Evolutionary conservation across 2,329 filamentous ascomycete species (phyloP), one percentile per base, ranked within the genome.

Genomic region (Fusarium torreyae): DNA sequence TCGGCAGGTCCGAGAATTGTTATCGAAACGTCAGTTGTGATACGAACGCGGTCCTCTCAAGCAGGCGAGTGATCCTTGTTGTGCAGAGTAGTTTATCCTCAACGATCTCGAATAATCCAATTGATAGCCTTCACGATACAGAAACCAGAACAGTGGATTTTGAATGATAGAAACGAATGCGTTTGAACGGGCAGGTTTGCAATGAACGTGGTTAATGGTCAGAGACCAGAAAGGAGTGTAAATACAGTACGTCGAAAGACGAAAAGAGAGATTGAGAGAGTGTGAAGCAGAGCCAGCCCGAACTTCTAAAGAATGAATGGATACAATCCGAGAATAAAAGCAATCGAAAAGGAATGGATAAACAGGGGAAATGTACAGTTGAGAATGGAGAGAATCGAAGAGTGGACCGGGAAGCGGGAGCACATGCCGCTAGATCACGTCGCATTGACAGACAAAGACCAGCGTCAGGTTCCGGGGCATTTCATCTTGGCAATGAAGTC

Each of bases 201-300:
- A 74, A 72, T 61, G 72, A 74, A 67, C 65, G 72, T 60, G 39
- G 54, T 69, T 50, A 59, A 43, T 60, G 52, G 59, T 51, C 48
- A 24, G 43, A 26, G 38, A 48, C 45, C 45, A 43, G 39, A 66
- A 63, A 60, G 49, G 62, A 64, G 53, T 43, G 72, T 38, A 63
- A 51, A 48, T 46, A 57, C 39, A 49, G 43, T 40, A 57, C 50
- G 59, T 57, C 46, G n/a, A 26, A 45, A 53, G 54, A 59, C 26
- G 46, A 43, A 63, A 57, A 36, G 39, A 61, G 50, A 58, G 40
- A 53, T 63, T 57, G 54, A 60, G 57, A 53, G 68, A 66, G 49
- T 45, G 71, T 61, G 67, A 68, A 61, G 66, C 50, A 66, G 50
- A 73, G 70, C 70, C 66, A 70, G 72, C 72, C 70, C 70, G 53